Base-by-base conservation (phyloP, 1,284 basidiomycete species). In the Paramarasmius palmivorus region DNA sequence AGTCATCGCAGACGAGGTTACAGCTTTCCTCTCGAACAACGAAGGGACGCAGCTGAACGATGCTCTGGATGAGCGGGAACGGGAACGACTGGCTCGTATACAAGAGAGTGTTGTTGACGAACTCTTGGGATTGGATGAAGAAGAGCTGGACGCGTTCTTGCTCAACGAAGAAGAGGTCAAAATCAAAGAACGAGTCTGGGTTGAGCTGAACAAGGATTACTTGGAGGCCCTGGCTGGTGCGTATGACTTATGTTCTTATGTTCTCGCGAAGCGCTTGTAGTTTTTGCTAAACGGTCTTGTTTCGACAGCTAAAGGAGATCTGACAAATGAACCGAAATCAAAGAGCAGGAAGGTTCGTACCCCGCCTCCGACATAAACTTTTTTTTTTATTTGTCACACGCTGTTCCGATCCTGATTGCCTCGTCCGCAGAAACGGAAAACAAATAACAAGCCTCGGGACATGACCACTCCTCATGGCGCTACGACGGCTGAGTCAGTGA, bases 161-260 rank as follows among this genome's bases (percentile, higher is more conserved):
- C 73, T 98, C 45, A 87, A 81, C 10, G 87, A 92, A 44, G 91
- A 92, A 23, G 96, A 98, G 70, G 88, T 93, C 5, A 84, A 82
- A 66, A 82, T 94, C 65, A 97, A 95, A 68, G 94, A 96, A 65
- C 86, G 95, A 23, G 86, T 99, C 17, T 99, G 97, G 97, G 92
- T 98, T 57, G 94, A 96, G 71, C 80, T 95, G 67, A 99, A 99
- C 72, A 84, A 84, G 60, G 94, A 97, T 51, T 99, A 97, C 74
- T 73, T 99, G 48, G 92, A 97, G 68, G 87, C 90, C 29, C 77
- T 95, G 42, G 93, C 92, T 57, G 85, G 92, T 92, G 65, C 69
- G 84, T 77, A 37, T 44, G 35, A 44, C 36, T 54, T 32, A 8
- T 38, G 14, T 22, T 34, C 32, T 39, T 49, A 7, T 49, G 6